Evolutionary conservation across 78 protist genomes (phyloP).

Genomic region (Acrasis kona): DNA sequence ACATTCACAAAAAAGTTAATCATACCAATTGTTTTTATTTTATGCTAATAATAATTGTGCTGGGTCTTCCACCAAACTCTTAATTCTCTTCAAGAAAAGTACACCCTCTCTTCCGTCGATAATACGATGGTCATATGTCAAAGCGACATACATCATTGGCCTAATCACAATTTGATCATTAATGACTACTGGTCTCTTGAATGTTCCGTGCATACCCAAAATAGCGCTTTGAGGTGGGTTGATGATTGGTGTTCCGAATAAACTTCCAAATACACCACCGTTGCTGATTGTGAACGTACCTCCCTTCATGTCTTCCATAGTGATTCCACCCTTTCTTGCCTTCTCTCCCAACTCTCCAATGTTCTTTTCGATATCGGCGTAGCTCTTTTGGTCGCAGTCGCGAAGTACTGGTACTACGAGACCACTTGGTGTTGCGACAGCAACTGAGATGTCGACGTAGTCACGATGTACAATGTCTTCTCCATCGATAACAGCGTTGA

Average conservation of each 20-base stretch:
- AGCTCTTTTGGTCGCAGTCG: constrained; percentile 53
- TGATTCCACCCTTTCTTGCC: constrained; percentile 66
- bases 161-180: constrained; percentile 46
- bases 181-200: constrained; percentile 68
- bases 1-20: too few relatives aligned
- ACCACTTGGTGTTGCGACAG: constrained; percentile 91
- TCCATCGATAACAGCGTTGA: constrained; percentile 77
- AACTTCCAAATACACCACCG: constrained; percentile 93
- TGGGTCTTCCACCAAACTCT: constrained; percentile 72
- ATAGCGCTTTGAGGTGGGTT: constrained; percentile 92
- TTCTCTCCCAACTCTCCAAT: constrained; percentile 54
- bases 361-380: constrained; percentile 74
- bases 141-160: constrained; percentile 90
- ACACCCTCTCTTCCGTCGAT: constrained; percentile 94
- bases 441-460: constrained; percentile 82
- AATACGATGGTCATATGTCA: constrained; percentile 96
- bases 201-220: constrained; percentile 86
- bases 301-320: constrained; percentile 93
- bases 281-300: constrained; percentile 97
- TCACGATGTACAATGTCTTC: constrained; percentile 82
- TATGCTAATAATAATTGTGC: constrained; percentile 43
- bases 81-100: constrained; percentile 66
- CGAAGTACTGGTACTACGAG: constrained; percentile 88
- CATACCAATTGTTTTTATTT: too few relatives aligned
- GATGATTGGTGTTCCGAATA: constrained; percentile 94